phyloP scores from a whole-genome alignment of 2,329 filamentous ascomycete genomes.

The Alternaria longipes region DNA sequence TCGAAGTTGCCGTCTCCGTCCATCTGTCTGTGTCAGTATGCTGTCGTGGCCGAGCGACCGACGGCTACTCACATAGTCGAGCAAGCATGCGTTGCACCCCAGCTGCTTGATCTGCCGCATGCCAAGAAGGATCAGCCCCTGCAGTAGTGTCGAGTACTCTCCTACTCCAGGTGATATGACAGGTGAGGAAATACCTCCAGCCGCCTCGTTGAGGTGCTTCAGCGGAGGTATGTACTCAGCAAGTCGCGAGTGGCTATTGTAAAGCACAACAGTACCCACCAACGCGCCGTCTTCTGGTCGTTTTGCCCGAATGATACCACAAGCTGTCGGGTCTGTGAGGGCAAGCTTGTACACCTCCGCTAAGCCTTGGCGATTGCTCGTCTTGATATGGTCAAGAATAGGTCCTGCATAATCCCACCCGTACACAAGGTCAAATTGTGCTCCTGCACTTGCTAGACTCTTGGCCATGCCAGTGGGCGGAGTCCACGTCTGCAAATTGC shows the following conservation, averaged over 20 bases:
- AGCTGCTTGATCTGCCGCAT: conserved; percentile 83
- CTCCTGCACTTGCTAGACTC: conserved; percentile 74
- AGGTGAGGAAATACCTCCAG: conserved; percentile 82
- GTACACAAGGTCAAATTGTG: conserved; percentile 84
- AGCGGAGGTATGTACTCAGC: conserved; percentile 75
- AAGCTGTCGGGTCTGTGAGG: conserved; percentile 73
- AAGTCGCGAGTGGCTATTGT: conserved; percentile 73
- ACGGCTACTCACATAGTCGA: conserved; percentile 76
- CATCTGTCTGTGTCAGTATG: conserved; percentile 62
- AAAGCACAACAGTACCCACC: conserved; percentile 81
- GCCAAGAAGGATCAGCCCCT: conserved; percentile 81
- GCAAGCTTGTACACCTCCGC: conserved; percentile 82
- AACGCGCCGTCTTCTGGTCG: conserved; percentile 71
- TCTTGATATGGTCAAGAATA: conserved; percentile 77
- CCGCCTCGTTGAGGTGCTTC: conserved; percentile 65
- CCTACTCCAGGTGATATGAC: conserved; percentile 74
- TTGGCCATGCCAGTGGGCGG: conserved; percentile 80
- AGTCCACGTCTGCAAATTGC: conserved; percentile 75
- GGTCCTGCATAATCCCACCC: conserved; percentile 78
- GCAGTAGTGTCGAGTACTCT: conserved; percentile 75
- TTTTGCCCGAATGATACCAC: conserved; percentile 85
- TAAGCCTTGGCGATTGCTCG: conserved; percentile 78
- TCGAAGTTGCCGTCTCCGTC: conserved; percentile 77
- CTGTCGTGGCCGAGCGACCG: neutral
- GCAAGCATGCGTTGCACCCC: conserved; percentile 74